Evolutionary conservation across 192 early-diverging fungal species (phyloP), one percentile per base, ranked within the genome.

Genomic region (Podila epicladia): DNA sequence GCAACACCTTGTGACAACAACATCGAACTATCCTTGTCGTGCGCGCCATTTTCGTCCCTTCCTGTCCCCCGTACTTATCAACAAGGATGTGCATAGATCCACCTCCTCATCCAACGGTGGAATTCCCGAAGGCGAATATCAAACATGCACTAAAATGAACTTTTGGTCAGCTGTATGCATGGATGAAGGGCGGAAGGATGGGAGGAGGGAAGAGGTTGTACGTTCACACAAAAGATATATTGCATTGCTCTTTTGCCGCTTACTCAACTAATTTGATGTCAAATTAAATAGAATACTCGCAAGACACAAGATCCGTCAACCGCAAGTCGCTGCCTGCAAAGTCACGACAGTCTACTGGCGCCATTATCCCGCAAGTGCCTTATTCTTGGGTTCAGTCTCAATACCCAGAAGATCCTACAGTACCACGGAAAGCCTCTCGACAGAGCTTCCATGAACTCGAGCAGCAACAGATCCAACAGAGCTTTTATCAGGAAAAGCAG

Each of bases 311-410:
- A 45, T 71, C 72, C 28, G 64, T 31, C 67, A 69, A 73, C 35
- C 77, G 77, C 53, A 80, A 80, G 50, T 80, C 77, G 1, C 35
- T 80, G 26, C 77, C 77, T 13, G 77, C 71, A 60, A 80, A 73
- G 35, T 31, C 77, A 6, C 70, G 77, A 13, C 77, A 80, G 65
- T 80, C 77, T 28, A 58, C 28, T 9, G 67, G 77, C 48, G 55
- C 51, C 28, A 80, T 80, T 49, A 80, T 80, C n/a, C 77, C 77
- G 2, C 77, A 80, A 48, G 77, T 80, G 33, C 77, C 77, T 41
- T 73, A 80, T 33, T 72, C 77, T 17, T 80, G 77, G 77, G 64
- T 80, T 33, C 77, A 80, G 49, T 73, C 77, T 13, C 77, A 80
- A 29, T 35, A 57, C 26, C 41, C 65, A 8, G 70, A 72, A 13